phyloP scores from a whole-genome alignment of 2,329 filamentous ascomycete species.

The Plenodomus biglobosus region DNA sequence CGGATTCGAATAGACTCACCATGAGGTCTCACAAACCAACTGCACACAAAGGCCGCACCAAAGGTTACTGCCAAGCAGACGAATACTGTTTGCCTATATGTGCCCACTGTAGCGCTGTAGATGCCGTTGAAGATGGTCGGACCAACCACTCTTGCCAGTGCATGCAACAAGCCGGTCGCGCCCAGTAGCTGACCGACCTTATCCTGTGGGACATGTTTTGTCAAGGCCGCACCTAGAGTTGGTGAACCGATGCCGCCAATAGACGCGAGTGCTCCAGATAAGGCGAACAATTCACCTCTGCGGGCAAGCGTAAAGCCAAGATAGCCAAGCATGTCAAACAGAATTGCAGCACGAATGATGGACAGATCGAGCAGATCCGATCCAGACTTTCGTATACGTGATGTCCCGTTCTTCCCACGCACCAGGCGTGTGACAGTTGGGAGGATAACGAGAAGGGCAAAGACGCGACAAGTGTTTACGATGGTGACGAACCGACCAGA shows the following conservation, averaged over 20 bases:
- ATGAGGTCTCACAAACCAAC: constrained; percentile 71
- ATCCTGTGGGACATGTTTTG: constrained; percentile 85
- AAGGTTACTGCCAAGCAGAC: constrained; percentile 71
- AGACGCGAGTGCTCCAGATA: constrained; percentile 71
- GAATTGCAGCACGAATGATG: constrained; percentile 71
- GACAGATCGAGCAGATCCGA: constrained; percentile 76
- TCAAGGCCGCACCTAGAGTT: constrained; percentile 79
- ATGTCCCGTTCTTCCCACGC: constrained; percentile 55
- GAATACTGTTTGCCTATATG: constrained; percentile 80
- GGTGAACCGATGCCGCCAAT: constrained; percentile 84
- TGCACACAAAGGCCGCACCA: constrained; percentile 63
- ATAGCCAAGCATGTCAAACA: constrained; percentile 76
- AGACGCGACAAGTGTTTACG: constrained; percentile 75
- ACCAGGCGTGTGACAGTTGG: constrained; percentile 77
- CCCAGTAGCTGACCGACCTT: constrained; percentile 85
- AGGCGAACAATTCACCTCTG: constrained; percentile 64
- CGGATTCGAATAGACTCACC: constrained; percentile 56
- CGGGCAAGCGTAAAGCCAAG: constrained; percentile 71
- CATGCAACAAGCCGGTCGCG: constrained; percentile 82
- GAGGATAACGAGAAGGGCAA: constrained; percentile 72
- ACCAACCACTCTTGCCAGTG: constrained; percentile 73
- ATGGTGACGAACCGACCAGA: constrained; percentile 78
- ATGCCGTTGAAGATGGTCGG: constrained; percentile 84
- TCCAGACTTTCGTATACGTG: constrained; percentile 55
- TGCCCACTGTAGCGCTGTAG: constrained; percentile 77